These are phyloP conservation scores for Iris pallida DNA, from an alignment of 116 monocot genomes.

Conservation along the genomic window DNA sequence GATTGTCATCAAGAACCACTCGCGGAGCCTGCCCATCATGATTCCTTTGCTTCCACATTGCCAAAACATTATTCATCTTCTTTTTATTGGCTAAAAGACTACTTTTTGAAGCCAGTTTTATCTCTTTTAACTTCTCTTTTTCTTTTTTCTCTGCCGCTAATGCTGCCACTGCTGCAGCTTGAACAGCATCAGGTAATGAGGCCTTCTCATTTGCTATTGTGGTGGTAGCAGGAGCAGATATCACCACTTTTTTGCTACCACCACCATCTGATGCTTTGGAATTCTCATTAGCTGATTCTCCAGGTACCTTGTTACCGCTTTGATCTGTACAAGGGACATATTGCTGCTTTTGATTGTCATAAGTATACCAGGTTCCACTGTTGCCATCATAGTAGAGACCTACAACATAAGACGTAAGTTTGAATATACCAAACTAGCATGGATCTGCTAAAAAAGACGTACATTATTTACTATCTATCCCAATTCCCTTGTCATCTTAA, in stretches of 20 bases:
- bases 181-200: slow-evolving; percentile 79
- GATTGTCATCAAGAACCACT: slow-evolving; percentile 66
- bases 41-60: slow-evolving; percentile 96
- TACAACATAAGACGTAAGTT: slow-evolving; percentile 12
- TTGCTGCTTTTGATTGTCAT: slow-evolving; percentile 78
- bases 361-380: slow-evolving; percentile 83
- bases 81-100: slow-evolving; percentile 89
- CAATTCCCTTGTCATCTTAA: background rate
- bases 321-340: slow-evolving; percentile 83
- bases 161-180: slow-evolving; percentile 93
- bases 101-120: slow-evolving; percentile 83
- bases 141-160: slow-evolving; percentile 91
- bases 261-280: slow-evolving; percentile 49
- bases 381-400: slow-evolving; percentile 98
- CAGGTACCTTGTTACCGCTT: slow-evolving; percentile 44
- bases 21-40: slow-evolving; percentile 79
- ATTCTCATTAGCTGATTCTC: slow-evolving; percentile 34
- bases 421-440: slow-evolving; percentile 1
- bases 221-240: slow-evolving; percentile 81
- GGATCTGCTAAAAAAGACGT: background rate
- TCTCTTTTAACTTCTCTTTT: slow-evolving; percentile 83
- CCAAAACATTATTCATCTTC: slow-evolving; percentile 93
- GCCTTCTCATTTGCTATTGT: slow-evolving; percentile 57
- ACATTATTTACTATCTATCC: background rate
- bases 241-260: slow-evolving; percentile 67